Evolutionary conservation across 805 yeast genomes (phyloP).

Genomic region (Maudiozyma serrabonitensis): DNA sequence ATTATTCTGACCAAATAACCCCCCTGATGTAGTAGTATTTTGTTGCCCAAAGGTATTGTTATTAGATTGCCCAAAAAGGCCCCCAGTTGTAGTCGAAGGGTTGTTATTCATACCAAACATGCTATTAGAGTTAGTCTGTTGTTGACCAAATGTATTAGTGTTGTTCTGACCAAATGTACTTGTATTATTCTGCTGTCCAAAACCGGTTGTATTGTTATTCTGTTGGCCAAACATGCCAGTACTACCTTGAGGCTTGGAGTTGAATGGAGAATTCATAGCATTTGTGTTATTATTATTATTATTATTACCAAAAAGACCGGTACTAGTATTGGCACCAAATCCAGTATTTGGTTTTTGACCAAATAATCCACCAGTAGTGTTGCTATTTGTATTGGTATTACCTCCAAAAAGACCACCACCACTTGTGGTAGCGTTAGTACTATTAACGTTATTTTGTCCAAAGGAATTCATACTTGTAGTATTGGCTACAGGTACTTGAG

Average conservation of each 20-base stretch:
- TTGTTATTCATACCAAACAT: conserved; percentile 25
- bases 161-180: conserved; percentile 25
- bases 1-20: conserved; percentile 3
- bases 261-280: conserved; percentile 25
- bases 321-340: conserved; percentile 19
- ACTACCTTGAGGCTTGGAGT: conserved; percentile 26
- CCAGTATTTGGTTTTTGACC: conserved; percentile 15
- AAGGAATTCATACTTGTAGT: conserved; percentile 1
- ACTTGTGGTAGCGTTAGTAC: conserved; percentile 3
- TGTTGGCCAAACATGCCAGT: conserved; percentile 29
- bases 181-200: conserved; percentile 30
- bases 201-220: conserved; percentile 27
- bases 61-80: conserved; percentile 16
- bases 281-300: conserved; percentile 2
- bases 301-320: neutral
- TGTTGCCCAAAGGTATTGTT: neutral
- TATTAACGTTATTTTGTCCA: conserved; percentile 12
- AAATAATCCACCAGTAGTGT: conserved; percentile 18
- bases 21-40: conserved; percentile 20
- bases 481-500: neutral
- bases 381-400: neutral
- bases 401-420: conserved; percentile 1
- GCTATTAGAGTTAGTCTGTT: conserved; percentile 1
- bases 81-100: conserved; percentile 21
- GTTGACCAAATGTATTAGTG: neutral